Percentiles rank a stretch among this genome's conserved stretches.
These are phyloP conservation scores for Anisogramma anomala DNA, from an alignment of 2,329 filamentous ascomycete genomes.

Conservation along the genomic window DNA sequence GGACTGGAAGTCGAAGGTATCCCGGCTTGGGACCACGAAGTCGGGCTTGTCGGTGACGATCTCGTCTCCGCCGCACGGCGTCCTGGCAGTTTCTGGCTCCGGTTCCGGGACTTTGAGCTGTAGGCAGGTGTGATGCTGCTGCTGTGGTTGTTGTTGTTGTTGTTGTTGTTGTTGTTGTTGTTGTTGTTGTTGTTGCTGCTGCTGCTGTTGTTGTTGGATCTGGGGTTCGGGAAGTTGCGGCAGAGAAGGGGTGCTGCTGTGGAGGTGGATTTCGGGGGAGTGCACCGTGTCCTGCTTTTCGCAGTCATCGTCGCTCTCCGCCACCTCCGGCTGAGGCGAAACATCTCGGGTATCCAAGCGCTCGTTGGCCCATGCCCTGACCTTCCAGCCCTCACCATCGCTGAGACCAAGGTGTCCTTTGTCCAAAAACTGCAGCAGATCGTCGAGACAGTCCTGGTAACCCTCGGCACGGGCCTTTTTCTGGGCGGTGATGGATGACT, in stretches of 20 bases:
- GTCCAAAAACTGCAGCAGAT: conserved; percentile 76
- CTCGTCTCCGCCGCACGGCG: conserved; percentile 14
- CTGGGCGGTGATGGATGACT: conserved; percentile 71
- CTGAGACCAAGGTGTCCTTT: conserved; percentile 65
- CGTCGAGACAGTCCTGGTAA: conserved; percentile 89
- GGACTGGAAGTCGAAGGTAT: conserved; percentile 60
- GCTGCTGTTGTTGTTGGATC: conserved; percentile 4
- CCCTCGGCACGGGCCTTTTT: conserved; percentile 65
- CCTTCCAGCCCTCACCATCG: conserved; percentile 62
- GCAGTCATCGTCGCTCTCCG: conserved; percentile 46
- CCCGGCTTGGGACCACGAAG: conserved; percentile 40
- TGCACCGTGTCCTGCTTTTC: conserved; percentile 50
- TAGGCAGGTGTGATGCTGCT: too few species aligned
- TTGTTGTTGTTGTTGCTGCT: too few species aligned
- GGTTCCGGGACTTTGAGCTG: conserved; percentile 25
- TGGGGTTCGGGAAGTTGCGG: not conserved
- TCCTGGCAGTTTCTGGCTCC: conserved; percentile 25
- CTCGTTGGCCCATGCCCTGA: conserved; percentile 57
- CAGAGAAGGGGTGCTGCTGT: conserved; percentile 31
- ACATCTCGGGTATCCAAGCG: conserved; percentile 52
- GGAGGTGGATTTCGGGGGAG: conserved; percentile 45
- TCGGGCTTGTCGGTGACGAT: conserved; percentile 20
- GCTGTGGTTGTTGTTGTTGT: too few species aligned
- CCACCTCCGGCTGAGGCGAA: conserved; percentile 29
- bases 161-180: too few species aligned